A percentile compares a stretch with the other conserved stretches of the same genome.
phyloP scores from a whole-genome alignment of 495 filamentous ascomycete genomes.

The Penicillium antarcticum region DNA sequence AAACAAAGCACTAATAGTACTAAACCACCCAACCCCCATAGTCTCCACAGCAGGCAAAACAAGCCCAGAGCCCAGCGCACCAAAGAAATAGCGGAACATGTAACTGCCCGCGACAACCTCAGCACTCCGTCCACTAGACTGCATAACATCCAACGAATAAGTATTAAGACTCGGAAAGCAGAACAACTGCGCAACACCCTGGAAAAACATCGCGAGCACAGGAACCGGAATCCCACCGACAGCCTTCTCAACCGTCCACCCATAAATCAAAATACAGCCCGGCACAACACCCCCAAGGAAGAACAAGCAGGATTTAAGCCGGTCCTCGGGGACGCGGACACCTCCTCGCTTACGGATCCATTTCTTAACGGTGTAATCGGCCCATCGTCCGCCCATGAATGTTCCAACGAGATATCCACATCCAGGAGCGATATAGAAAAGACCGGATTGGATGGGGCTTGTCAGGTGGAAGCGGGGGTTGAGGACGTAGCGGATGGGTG shows the following conservation, averaged over 20 bases:
- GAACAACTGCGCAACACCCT: slow-evolving; percentile 70
- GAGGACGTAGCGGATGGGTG: slow-evolving; percentile 70
- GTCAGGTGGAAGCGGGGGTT: slow-evolving; percentile 69
- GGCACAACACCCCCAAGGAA: slow-evolving; percentile 62
- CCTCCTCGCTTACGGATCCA: slow-evolving; percentile 57
- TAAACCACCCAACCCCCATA: slow-evolving; percentile 69
- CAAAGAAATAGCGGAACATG: slow-evolving; percentile 66
- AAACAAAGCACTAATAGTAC: slow-evolving; percentile 54
- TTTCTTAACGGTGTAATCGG: slow-evolving; percentile 61
- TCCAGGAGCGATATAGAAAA: slow-evolving; percentile 74
- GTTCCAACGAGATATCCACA: slow-evolving; percentile 68
- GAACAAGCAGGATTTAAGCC: slow-evolving; percentile 57
- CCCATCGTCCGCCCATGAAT: slow-evolving; percentile 68
- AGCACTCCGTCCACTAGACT: slow-evolving; percentile 48
- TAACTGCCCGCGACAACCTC: slow-evolving; percentile 76
- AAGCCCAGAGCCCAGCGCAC: slow-evolving; percentile 60
- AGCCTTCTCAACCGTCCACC: slow-evolving; percentile 66
- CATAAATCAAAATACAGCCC: slow-evolving; percentile 65
- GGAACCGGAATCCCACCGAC: slow-evolving; percentile 65
- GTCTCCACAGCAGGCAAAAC: slow-evolving; percentile 61
- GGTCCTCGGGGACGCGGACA: slow-evolving; percentile 64
- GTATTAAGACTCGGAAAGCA: slow-evolving; percentile 72
- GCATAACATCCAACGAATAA: slow-evolving; percentile 76
- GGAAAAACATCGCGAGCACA: slow-evolving; percentile 66
- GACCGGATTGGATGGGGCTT: slow-evolving; percentile 61